phyloP scores from a whole-genome alignment of 2,329 filamentous ascomycete species.

The Botrytis elliptica region DNA sequence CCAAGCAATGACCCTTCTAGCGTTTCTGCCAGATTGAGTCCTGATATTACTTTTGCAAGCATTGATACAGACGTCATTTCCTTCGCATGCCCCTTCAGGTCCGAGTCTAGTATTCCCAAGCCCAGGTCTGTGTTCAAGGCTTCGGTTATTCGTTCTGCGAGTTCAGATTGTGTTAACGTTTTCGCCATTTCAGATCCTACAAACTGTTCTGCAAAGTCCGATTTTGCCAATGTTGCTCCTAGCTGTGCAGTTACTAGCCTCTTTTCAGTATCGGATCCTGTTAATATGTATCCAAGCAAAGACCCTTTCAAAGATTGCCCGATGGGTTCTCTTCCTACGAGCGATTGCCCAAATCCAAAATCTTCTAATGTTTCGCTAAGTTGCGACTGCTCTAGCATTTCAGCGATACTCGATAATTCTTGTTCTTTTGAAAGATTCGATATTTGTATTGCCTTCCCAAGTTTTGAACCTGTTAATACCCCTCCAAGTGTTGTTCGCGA shows the following conservation, averaged over 20 bases:
- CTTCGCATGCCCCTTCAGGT: no score
- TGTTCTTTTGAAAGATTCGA: background rate
- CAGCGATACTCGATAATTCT: background rate
- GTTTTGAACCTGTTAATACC: background rate
- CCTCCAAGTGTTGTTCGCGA: background rate
- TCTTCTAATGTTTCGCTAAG: background rate
- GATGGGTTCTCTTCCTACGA: background rate
- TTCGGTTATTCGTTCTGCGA: background rate
- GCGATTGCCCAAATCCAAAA: background rate
- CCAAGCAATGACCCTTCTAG: slow-evolving; percentile 7
- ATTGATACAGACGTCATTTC: background rate
- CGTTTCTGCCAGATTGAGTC: background rate
- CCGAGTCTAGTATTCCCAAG: background rate
- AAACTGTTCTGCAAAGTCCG: background rate
- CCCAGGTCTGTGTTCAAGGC: background rate
- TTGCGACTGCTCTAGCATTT: background rate
- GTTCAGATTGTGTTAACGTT: background rate
- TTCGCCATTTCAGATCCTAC: background rate
- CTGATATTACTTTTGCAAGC: background rate
- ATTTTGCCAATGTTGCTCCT: background rate
- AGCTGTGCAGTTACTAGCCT: background rate
- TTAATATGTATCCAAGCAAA: background rate
- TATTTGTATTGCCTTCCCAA: background rate
- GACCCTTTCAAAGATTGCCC: background rate
- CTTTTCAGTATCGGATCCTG: background rate